Conservation (phyloP, 1,284 basidiomycete genomes). For the Laetiporus sulphureus region DNA sequence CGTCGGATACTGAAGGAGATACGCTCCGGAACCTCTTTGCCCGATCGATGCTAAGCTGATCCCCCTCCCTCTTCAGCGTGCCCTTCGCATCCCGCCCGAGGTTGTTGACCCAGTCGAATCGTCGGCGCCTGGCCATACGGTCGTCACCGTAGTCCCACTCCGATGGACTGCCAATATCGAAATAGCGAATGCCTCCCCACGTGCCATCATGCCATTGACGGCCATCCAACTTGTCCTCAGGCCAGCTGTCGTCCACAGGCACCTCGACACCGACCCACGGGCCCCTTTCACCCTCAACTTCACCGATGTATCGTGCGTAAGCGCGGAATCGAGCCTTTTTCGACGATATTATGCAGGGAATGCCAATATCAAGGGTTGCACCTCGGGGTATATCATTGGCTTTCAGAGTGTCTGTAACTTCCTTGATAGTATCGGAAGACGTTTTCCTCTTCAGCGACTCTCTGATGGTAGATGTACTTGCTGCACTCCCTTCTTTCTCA, state of each 20-base stretch:
- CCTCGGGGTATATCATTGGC: conserved; percentile 40
- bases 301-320: conserved; percentile 83
- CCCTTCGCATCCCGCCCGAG: conserved; percentile 23
- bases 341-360: conserved; percentile 85
- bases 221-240: conserved; percentile 43
- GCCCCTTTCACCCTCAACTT: conserved; percentile 70
- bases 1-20: conserved; percentile 62
- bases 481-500: conserved; percentile 25
- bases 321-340: conserved; percentile 82
- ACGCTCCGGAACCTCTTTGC: conserved; percentile 65
- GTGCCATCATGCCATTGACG: conserved; percentile 81
- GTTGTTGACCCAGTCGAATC: conserved; percentile 33
- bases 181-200: conserved; percentile 75
- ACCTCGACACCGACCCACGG: conserved; percentile 93
- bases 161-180: conserved; percentile 54
- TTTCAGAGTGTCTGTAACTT: conserved; percentile 12
- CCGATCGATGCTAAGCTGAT: conserved; percentile 51
- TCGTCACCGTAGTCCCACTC: conserved; percentile 57
- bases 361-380: conserved; percentile 78
- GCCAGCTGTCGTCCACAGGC: conserved; percentile 55
- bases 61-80: conserved; percentile 58
- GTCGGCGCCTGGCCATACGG: conserved; percentile 39
- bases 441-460: conserved; percentile 27
- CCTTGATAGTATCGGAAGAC: conserved; percentile 33
- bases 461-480: conserved; percentile 22